Conservation (phyloP, 192 early-diverging fungal species). For the Lobosporangium transversale region DNA sequence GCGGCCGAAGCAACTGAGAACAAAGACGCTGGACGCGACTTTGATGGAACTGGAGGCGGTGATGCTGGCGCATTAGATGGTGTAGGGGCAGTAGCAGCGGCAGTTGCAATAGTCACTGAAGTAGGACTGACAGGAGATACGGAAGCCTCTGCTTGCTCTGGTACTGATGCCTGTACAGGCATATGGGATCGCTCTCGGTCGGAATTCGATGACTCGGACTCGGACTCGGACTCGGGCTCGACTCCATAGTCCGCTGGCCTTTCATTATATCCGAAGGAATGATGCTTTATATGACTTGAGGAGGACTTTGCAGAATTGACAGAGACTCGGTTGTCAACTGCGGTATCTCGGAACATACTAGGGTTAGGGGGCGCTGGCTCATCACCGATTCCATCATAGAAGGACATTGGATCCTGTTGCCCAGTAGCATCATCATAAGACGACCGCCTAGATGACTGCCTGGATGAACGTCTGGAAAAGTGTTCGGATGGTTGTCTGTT, state of each 20-base stretch:
- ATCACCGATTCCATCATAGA: conserved; percentile 18
- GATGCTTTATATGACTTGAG: conserved; percentile 45
- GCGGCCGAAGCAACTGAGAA: conserved; percentile 14
- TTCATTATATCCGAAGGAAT: conserved; percentile 39
- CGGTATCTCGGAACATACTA: conserved; percentile 7
- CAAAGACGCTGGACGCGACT: conserved; percentile 36
- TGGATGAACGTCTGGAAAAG: too few relatives aligned
- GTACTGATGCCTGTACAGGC: neutral
- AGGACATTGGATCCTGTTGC: conserved; percentile 5
- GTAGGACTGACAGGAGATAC: neutral
- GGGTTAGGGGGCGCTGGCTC: conserved; percentile 1
- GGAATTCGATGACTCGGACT: conserved; percentile 14
- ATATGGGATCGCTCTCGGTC: conserved; percentile 14
- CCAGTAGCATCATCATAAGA: conserved; percentile 8
- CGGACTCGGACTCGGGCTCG: conserved; percentile 35
- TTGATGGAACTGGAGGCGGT: conserved; percentile 31
- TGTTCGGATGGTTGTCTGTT: neutral
- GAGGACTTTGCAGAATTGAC: conserved; percentile 39
- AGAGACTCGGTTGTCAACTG: conserved; percentile 21
- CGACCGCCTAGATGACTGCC: conserved; percentile 7
- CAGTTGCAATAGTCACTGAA: conserved; percentile 3
- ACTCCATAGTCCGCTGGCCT: conserved; percentile 11
- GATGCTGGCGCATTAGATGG: neutral
- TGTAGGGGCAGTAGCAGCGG: neutral
- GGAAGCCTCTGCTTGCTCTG: neutral